Evolutionary conservation across 2,329 filamentous ascomycete genomes (phyloP).

Genomic region (Mariannaea sp.): DNA sequence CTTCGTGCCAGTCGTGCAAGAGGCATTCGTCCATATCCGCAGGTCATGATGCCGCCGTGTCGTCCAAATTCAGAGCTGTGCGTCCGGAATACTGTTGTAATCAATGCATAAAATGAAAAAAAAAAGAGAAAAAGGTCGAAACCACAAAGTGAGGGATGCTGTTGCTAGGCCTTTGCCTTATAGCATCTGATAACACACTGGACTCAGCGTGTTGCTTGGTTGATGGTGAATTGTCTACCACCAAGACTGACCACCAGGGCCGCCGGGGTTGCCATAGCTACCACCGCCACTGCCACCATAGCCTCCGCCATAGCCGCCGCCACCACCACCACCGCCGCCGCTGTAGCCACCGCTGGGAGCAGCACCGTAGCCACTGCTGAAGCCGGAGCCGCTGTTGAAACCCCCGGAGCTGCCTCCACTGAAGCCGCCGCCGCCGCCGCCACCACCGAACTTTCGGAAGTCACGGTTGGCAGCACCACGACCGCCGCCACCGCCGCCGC

Average conservation of each 20-base stretch:
- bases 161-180: constrained; percentile 17
- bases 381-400: constrained; percentile 48
- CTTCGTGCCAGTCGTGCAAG: constrained; percentile 41
- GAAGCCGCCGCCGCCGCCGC: constrained; percentile 49
- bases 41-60: constrained; percentile 51
- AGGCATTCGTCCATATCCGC: constrained; percentile 43
- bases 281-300: constrained; percentile 52
- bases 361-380: constrained; percentile 47
- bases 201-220: constrained; percentile 13
- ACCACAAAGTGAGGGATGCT: constrained; percentile 32
- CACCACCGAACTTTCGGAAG: constrained; percentile 73
- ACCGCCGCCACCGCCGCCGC: constrained; percentile 65
- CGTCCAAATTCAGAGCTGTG: constrained; percentile 41
- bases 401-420: constrained; percentile 51
- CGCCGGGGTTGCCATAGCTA: constrained; percentile 70
- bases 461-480: constrained; percentile 81
- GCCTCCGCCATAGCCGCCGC: constrained; percentile 50
- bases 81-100: constrained; percentile 37
- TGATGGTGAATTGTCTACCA: constrained; percentile 54
- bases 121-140: constrained; percentile 27
- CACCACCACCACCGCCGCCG: constrained; percentile 42
- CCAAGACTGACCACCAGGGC: constrained; percentile 70
- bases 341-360: constrained; percentile 36
- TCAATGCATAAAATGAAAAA: constrained; percentile 34
- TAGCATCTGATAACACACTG: constrained; percentile 32